Percentiles rank a stretch among this genome's conserved stretches.
Conservation (phyloP, 495 filamentous ascomycete species). For the Talaromyces liani region DNA sequence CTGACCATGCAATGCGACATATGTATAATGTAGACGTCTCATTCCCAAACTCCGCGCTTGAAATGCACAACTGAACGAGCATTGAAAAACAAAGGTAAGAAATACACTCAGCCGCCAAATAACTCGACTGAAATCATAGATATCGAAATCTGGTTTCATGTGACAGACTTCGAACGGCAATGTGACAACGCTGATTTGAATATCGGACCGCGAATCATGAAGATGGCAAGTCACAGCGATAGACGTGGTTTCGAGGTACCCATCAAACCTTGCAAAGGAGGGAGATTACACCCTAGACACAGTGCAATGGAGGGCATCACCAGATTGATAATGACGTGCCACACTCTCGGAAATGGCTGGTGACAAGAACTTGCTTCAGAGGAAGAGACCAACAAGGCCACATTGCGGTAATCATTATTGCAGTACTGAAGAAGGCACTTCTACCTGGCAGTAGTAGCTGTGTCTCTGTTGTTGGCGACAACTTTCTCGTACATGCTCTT, state of each 20-base stretch:
- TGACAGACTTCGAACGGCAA: background rate
- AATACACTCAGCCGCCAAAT: background rate
- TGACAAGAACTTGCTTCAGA: background rate
- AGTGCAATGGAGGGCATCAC: background rate
- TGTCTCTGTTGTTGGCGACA: conserved; percentile 5
- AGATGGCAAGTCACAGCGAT: background rate
- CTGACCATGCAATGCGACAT: conserved; percentile 9
- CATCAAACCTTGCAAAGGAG: background rate
- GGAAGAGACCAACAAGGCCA: background rate
- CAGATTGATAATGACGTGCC: background rate
- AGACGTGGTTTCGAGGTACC: background rate
- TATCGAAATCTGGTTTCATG: background rate
- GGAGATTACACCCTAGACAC: background rate
- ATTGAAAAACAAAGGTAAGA: background rate
- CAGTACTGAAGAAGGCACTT: background rate
- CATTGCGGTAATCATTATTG: background rate
- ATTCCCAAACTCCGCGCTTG: conserved; percentile 10
- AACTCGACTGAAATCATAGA: background rate
- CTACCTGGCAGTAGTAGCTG: conserved; percentile 8
- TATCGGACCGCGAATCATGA: background rate
- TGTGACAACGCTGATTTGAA: background rate
- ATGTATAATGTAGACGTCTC: conserved; percentile 6
- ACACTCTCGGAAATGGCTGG: background rate
- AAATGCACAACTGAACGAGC: conserved; percentile 8
- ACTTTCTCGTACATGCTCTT: conserved; percentile 40